Evolutionary conservation across 2,329 filamentous ascomycete genomes (phyloP).

Genomic region (Chaetomium sp.): DNA sequence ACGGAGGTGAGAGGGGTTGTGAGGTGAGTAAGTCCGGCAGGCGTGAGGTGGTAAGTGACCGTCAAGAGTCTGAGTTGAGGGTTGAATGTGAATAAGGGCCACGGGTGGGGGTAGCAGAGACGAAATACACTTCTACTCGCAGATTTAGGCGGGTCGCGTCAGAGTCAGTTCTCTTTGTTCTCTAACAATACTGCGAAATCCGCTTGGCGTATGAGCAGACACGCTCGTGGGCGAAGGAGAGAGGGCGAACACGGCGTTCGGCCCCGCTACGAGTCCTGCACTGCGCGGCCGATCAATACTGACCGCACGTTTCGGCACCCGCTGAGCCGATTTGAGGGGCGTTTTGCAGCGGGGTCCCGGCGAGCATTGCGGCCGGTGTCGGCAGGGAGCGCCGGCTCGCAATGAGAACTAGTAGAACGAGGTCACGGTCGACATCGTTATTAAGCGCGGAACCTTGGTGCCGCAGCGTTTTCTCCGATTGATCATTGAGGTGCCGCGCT

Average conservation of each 20-base stretch:
- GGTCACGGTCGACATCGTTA: no score
- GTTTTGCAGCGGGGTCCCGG: neutral
- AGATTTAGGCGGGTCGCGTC: neutral
- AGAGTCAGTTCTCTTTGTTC: neutral
- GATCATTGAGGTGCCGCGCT: no score
- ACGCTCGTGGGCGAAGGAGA: neutral
- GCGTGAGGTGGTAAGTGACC: neutral
- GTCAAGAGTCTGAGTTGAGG: neutral
- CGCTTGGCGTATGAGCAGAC: neutral
- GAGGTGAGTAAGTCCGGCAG: neutral
- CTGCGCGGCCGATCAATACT: conserved; percentile 6
- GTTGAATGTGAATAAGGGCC: neutral
- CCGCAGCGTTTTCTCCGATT: no score
- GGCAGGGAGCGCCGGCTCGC: neutral
- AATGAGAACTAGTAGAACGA: no score
- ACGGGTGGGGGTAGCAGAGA: no score
- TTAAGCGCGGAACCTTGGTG: no score
- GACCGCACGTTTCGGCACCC: conserved; percentile 9
- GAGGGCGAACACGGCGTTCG: neutral
- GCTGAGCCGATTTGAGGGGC: conserved; percentile 3
- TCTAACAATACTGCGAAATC: neutral
- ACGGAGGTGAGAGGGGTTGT: neutral
- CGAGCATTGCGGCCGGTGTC: conserved; percentile 2
- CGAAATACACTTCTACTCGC: no score
- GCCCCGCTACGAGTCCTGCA: neutral